These are phyloP conservation scores for Plantago coronopus DNA, from an alignment of 305 asterid genomes.

Conservation along the genomic window DNA sequence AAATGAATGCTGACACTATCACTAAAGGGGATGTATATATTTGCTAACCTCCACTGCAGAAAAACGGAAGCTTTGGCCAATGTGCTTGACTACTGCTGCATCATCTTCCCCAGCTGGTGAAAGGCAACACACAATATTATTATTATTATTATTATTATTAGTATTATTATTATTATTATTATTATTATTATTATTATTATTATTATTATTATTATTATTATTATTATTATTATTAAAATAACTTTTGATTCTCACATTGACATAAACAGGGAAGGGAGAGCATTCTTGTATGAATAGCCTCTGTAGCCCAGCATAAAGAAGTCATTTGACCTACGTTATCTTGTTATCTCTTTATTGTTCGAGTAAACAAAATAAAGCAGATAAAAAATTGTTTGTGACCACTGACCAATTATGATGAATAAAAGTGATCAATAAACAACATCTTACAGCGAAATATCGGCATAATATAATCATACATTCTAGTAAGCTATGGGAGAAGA, in stretches of 20 bases:
- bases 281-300: constrained; percentile 1
- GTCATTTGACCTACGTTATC: neutral
- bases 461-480: too few species aligned
- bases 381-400: too few species aligned
- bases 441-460: too few species aligned
- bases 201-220: too few species aligned
- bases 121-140: constrained; percentile 16
- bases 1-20: neutral
- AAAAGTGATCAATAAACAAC: too few species aligned
- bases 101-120: constrained; percentile 84
- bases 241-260: constrained; percentile 11
- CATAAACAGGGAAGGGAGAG: neutral
- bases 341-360: too few species aligned
- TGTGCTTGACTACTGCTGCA: constrained; percentile 58
- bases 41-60: constrained; percentile 72
- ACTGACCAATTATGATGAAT: too few species aligned
- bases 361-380: too few species aligned
- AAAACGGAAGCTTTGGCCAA: constrained; percentile 83
- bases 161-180: too few species aligned
- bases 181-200: too few species aligned
- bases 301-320: neutral
- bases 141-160: too few species aligned
- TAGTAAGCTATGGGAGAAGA: too few species aligned
- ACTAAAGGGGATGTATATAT: neutral
- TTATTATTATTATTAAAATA: constrained; percentile 6